These are phyloP conservation scores for Vitis cinerea DNA, from an alignment of 164 flowering plant genomes.

Conservation along the genomic window DNA sequence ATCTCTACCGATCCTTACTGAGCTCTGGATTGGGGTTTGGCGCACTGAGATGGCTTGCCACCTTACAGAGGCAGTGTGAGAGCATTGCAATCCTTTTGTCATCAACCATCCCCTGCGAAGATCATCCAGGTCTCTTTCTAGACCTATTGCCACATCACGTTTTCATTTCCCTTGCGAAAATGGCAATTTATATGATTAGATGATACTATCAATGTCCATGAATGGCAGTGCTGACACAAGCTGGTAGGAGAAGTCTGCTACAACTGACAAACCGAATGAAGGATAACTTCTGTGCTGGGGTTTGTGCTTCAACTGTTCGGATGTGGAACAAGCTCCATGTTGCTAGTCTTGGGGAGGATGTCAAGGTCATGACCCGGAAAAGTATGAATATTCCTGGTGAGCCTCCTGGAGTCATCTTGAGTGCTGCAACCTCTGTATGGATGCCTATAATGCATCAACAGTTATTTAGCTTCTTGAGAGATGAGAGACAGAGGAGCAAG, in stretches of 20 bases:
- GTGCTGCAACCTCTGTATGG: conserved; percentile 78
- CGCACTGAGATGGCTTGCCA: conserved; percentile 36
- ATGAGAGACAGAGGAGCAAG: conserved; percentile 40
- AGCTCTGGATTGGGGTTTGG: conserved; percentile 34
- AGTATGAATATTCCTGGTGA: conserved; percentile 59
- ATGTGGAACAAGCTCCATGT: conserved; percentile 55
- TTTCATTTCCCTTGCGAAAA: too few species aligned
- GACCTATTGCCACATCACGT: not conserved
- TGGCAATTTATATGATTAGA: too few species aligned
- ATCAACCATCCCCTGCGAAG: conserved; percentile 12
- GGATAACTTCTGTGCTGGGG: conserved; percentile 58
- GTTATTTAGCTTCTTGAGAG: conserved; percentile 62
- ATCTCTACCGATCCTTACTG: conserved; percentile 22
- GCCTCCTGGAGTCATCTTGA: conserved; percentile 63
- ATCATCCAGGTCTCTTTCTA: conserved; percentile 13
- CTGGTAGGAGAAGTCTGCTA: conserved; percentile 59
- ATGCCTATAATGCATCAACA: conserved; percentile 52
- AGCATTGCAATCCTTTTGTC: conserved; percentile 23
- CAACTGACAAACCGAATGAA: conserved; percentile 73
- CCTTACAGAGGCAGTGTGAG: conserved; percentile 35
- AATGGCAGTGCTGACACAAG: conserved; percentile 26
- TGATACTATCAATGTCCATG: too few species aligned
- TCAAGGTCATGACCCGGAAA: conserved; percentile 50
- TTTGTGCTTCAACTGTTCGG: conserved; percentile 49
- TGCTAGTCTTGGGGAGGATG: conserved; percentile 38